phyloP scores from a whole-genome alignment of 495 filamentous ascomycete genomes.

The Extremus antarcticus region DNA sequence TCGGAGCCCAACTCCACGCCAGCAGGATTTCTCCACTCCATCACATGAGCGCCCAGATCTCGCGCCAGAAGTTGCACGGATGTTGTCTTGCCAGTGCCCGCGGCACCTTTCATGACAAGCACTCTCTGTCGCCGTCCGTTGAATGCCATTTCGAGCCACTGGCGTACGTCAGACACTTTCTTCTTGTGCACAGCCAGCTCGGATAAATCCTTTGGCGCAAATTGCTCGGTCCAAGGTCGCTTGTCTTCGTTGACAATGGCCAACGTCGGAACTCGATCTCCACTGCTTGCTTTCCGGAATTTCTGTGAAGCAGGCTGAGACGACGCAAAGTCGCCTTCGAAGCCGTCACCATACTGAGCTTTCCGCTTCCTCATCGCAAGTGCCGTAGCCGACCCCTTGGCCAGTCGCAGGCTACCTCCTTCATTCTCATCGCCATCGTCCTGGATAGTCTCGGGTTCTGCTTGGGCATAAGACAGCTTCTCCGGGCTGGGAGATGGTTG shows the following conservation, averaged over 20 bases:
- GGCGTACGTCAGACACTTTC: conserved; percentile 77
- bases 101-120: conserved; percentile 79
- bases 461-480: conserved; percentile 16
- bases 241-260: conserved; percentile 23
- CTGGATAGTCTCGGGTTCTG: conserved; percentile 34
- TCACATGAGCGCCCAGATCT: conserved; percentile 56
- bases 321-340: not conserved
- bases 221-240: conserved; percentile 78
- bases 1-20: conserved; percentile 45
- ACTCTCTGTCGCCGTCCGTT: conserved; percentile 50
- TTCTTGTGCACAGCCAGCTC: conserved; percentile 87
- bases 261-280: conserved; percentile 21
- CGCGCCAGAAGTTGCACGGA: conserved; percentile 66
- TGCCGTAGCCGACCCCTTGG: conserved; percentile 15
- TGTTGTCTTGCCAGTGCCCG: conserved; percentile 86
- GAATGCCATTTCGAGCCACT: conserved; percentile 69
- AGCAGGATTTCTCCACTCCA: conserved; percentile 85
- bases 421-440: conserved; percentile 31
- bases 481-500: conserved; percentile 22
- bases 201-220: conserved; percentile 56
- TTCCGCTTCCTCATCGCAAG: conserved; percentile 25
- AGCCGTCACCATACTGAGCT: not conserved
- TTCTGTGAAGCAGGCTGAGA: conserved; percentile 25
- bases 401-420: not conserved
- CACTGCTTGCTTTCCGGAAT: conserved; percentile 27